A percentile compares a stretch with the other conserved stretches of the same genome.
phyloP scores from a whole-genome alignment of 1,139 yeast species.

The Debaryomyces udenii region DNA sequence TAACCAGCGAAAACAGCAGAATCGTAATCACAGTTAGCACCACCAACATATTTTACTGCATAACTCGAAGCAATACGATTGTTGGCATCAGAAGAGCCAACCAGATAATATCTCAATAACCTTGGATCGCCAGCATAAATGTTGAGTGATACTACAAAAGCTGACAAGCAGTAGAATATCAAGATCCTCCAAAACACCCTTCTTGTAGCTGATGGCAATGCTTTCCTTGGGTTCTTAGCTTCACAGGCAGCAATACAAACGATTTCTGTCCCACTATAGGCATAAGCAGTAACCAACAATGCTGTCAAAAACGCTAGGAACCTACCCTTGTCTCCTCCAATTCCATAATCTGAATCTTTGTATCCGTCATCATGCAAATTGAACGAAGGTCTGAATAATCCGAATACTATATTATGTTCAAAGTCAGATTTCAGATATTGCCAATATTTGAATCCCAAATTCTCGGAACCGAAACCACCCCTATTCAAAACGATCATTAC shows the following conservation, averaged over 20 bases:
- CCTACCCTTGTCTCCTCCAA: constrained; percentile 66
- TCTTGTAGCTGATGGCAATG: constrained; percentile 77
- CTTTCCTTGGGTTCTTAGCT: constrained; percentile 76
- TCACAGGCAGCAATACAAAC: constrained; percentile 88
- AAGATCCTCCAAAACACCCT: constrained; percentile 74
- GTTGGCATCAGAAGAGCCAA: constrained; percentile 33
- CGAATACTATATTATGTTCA: constrained; percentile 56
- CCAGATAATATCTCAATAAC: constrained; percentile 54
- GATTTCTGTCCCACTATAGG: constrained; percentile 80
- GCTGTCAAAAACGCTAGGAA: constrained; percentile 68
- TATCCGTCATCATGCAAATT: constrained; percentile 58
- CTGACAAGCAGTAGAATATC: constrained; percentile 66
- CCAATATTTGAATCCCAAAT: constrained; percentile 73
- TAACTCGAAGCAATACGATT: constrained; percentile 28
- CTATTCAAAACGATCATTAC: constrained; percentile 65
- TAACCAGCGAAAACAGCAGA: constrained; percentile 48
- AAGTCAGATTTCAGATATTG: constrained; percentile 50
- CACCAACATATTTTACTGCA: constrained; percentile 46
- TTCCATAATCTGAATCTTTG: constrained; percentile 47
- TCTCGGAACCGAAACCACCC: constrained; percentile 50
- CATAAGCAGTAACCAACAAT: constrained; percentile 64
- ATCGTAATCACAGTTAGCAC: constrained; percentile 37
- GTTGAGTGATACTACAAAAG: constrained; percentile 72
- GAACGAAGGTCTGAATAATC: constrained; percentile 72
- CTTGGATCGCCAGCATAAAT: constrained; percentile 79